Evolutionary conservation across 495 filamentous ascomycete species (phyloP), one percentile per base, ranked within the genome.

Genomic region (Penicillium malachiteum): DNA sequence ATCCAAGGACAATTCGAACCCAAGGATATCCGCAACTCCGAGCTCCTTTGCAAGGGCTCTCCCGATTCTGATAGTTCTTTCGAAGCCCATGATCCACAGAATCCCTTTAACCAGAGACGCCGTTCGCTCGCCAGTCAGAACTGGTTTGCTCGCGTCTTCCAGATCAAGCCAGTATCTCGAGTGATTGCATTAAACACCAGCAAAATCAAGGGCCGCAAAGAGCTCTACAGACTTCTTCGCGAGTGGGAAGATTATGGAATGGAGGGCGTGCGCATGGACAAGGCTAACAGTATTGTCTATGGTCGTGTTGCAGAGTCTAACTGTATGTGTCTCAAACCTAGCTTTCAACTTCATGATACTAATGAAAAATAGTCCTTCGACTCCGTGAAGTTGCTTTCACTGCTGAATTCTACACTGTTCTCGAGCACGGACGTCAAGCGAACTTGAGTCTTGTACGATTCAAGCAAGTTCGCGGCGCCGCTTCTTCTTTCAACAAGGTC

Each of bases 121-220:
- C 65, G 53, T 37, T 66, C 48, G 30, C 37, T 50, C 35, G 56
- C 51, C 38, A 75, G 73, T 54, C 79, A 87, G 55, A 94, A 88
- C 54, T 96, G 92, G 91, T 79, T 98, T 46, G 84, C 88, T 34
- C 87, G 88, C 13, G 83, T 97, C 17, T 87, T 98, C 72, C 84
- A 91, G 45, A 87, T 97, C 68, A 96, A 94, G 64, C 93, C 94
- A 0, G 87, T 87, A 0, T 84, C 75, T 30, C 81, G 81, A 49
- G 78, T 86, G 8, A 65, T 97, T 10, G 91, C 90, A 65, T 87
- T 97, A 60, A 79, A 80, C 6, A 77, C 88, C 17, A 79, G 84
- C 3, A 87, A 85, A 47, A 71, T 81, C 17, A 84, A 84, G 50
- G 86, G 86, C 16, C 84, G 91, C 34, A 87, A 86, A 58, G 91